Evolutionary conservation across 2,329 filamentous ascomycete species (phyloP), one percentile per base, ranked within the genome.

Genomic region (Capronia coronata): DNA sequence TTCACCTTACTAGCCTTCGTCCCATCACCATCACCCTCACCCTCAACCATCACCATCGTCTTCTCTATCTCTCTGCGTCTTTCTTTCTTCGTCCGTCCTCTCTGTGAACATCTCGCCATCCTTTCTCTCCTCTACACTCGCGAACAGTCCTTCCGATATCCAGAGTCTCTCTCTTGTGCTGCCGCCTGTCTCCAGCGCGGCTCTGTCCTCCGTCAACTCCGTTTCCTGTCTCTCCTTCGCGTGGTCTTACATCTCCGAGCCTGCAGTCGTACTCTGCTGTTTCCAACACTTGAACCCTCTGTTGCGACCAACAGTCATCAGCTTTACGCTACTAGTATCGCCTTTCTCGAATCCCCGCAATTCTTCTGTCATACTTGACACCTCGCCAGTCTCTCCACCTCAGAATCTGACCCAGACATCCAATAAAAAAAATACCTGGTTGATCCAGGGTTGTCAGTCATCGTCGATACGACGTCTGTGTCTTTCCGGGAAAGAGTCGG

Each of bases 81-180:
- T n/a, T n/a, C n/a, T 44, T 41, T 32, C 46, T 55, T 51, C 55
- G n/a, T 56, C 55, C 14, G 14, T 37, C 18, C 56, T 52, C 58
- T 50, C 60, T 58, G 50, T 53, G 25, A 37, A 43, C 46, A 45
- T n/a, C n/a, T n/a, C 11, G 11, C 18, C 41, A 25, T 27, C 35
- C 42, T 21, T 35, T 39, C 34, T 49, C 49, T 46, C 41, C 50
- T 49, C 49, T 47, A 29, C 50, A 45, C 32, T 55, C 49, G 10
- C 45, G 50, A 48, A 54, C 59, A 54, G 54, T 59, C 59, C 59
- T 59, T 61, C 48, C 48, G 40, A 48, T 39, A 38, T 34, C 48
- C 44, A 48, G 51, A 54, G 49, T 52, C 56, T 49, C 43, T 58
- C 56, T 53, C 54, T 56, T 52, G 52, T 56, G 49, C 51, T 56